Evolutionary conservation across 805 yeast species (phyloP), one percentile per base, ranked within the genome.

Genomic region (Candida loeiensis): DNA sequence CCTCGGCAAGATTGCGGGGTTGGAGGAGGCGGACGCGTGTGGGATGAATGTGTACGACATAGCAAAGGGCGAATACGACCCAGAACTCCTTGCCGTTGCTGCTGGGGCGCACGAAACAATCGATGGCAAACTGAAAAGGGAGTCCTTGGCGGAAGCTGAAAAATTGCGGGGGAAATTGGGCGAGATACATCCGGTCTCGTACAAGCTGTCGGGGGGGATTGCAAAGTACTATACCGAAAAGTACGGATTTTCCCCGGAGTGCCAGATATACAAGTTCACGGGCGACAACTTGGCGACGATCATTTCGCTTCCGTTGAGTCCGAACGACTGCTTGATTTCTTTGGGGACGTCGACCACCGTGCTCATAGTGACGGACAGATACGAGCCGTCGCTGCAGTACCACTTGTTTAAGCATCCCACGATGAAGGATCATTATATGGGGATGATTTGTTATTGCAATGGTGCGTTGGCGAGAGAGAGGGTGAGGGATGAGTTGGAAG

Each of bases 341-440:
- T 68, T 90, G 58, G 97, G 96, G 0, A 89, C 96, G 0, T 82
- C 93, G n/a, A 89, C 97, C 2, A 89, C 97, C 0, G 86, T 87
- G 3, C 69, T 90, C 25, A 63, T 89, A 35, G 81, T 89, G 30
- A 89, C 96, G 4, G 82, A 86, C 44, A 73, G 78, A 41, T 89
- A 81, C 56, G 71, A 71, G 14, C 89, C 96, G 2, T 82, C 90
- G 1, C 78, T 87, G 4, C 84, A 82, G 50, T 89, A 88, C 57
- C 96, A 89, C 55, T 61, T 88, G 48, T 89, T 89, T 65, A 78
- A 78, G 46, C 96, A 90, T 56, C 96, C 97, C 6, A 83, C 95
- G 0, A 75, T 85, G 45, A 75, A 77, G 0, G 72, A 71, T 26
- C 79, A 82, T 26, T 89, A 79, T 58, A 90, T 89, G 96, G 95